phyloP scores from a whole-genome alignment of 495 filamentous ascomycete species.

The Lindgomyces ingoldianus region DNA sequence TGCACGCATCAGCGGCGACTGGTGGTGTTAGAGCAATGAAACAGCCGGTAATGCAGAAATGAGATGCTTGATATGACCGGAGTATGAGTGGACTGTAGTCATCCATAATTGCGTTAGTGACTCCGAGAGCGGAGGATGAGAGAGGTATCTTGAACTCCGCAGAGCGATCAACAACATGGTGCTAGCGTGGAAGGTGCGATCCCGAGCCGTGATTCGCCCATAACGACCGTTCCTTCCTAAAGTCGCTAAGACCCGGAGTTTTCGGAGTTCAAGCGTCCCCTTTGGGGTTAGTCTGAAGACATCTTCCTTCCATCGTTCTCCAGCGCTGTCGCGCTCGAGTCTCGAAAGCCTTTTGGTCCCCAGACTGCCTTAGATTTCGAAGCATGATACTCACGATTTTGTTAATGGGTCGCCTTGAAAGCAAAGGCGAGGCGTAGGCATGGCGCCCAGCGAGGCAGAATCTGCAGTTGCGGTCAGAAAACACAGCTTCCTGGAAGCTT shows the following conservation, averaged over 20 bases:
- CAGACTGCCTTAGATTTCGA: background rate
- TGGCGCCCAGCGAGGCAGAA: slow-evolving; percentile 25
- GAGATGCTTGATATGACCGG: slow-evolving; percentile 4
- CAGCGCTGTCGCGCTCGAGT: background rate
- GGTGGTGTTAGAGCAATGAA: background rate
- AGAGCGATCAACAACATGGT: background rate
- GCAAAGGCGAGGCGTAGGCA: background rate
- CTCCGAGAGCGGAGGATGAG: slow-evolving; percentile 3
- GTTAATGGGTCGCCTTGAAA: background rate
- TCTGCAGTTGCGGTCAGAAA: slow-evolving; percentile 23
- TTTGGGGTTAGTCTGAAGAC: background rate
- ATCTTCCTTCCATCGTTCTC: background rate
- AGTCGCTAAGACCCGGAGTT: slow-evolving; percentile 12
- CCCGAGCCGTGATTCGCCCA: slow-evolving; percentile 19
- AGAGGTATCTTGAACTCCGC: slow-evolving; percentile 6
- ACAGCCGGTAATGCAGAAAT: background rate
- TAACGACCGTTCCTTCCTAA: slow-evolving; percentile 3
- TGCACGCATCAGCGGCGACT: background rate
- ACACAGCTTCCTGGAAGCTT: slow-evolving; percentile 2
- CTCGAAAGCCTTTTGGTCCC: background rate
- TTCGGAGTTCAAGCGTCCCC: slow-evolving; percentile 11
- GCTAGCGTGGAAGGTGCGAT: too few species aligned
- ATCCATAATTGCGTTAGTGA: background rate
- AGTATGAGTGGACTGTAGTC: background rate
- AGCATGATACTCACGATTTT: too few species aligned